These are phyloP conservation scores for Hermanozyma aechmeae DNA, from an alignment of 805 yeast genomes.

Conservation along the genomic window DNA sequence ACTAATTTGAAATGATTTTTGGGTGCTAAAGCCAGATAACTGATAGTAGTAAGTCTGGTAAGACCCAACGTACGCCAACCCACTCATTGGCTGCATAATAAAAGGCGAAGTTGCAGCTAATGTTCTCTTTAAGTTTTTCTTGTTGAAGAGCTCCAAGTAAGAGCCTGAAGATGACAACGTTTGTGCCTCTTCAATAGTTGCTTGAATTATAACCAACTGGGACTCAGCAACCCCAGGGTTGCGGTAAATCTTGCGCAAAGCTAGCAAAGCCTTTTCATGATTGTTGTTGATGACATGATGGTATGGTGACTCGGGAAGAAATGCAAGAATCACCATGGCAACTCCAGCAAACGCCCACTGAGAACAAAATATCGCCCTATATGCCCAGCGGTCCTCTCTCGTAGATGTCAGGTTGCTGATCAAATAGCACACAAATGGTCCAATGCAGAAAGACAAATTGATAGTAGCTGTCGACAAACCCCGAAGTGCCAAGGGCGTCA, in stretches of 20 bases:
- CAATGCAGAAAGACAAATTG: neutral
- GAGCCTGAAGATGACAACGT: too few relatives aligned
- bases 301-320: neutral
- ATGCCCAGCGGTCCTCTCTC: constrained; percentile 1
- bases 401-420: neutral
- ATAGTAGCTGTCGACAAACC: neutral
- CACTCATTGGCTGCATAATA: neutral
- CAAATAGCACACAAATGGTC: neutral
- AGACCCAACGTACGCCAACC: neutral
- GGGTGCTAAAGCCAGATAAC: neutral
- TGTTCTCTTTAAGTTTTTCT: neutral
- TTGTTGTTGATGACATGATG: neutral
- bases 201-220: neutral
- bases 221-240: neutral
- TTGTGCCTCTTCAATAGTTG: neutral
- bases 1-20: constrained; percentile 4
- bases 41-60: constrained; percentile 1
- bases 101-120: neutral
- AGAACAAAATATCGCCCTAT: neutral
- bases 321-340: neutral
- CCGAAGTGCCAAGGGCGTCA: constrained; percentile 1
- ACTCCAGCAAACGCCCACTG: neutral
- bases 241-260: neutral
- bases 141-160: neutral
- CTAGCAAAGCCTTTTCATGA: neutral